Percentiles rank a stretch among this genome's conserved stretches.
Conservation (phyloP, 306 rosid genomes). For the Abrus pulchellus region DNA sequence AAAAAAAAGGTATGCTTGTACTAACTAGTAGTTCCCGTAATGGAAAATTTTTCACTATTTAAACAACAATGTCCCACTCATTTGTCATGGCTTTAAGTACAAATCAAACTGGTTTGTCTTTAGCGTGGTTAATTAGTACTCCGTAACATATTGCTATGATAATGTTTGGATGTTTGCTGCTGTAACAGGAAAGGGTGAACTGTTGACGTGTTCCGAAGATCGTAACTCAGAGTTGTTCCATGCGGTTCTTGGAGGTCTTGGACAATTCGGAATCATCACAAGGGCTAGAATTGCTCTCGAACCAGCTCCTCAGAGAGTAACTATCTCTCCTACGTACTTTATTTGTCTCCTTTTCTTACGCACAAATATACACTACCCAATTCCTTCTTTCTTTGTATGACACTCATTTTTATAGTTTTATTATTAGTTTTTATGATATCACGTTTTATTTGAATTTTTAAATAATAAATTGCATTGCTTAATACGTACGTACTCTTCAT, state of each 20-base stretch:
- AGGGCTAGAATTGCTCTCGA: conserved; percentile 93
- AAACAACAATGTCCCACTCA: conserved; percentile 6
- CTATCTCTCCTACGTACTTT: conserved; percentile 15
- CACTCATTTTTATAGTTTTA: too few relatives aligned
- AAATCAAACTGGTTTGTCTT: neutral
- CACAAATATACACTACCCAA: neutral
- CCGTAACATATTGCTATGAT: neutral
- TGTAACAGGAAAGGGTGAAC: conserved; percentile 84
- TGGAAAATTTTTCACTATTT: neutral
- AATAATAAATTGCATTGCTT: too few relatives aligned
- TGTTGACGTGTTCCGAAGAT: conserved; percentile 82
- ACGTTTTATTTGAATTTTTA: too few relatives aligned
- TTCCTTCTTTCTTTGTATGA: neutral
- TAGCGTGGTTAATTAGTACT: neutral
- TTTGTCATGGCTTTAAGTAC: conserved; percentile 34
- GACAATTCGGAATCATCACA: conserved; percentile 95
- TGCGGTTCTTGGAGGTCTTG: conserved; percentile 97
- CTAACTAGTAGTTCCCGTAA: neutral
- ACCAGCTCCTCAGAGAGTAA: conserved; percentile 87
- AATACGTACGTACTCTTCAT: neutral
- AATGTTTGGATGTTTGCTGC: neutral
- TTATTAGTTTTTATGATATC: too few relatives aligned
- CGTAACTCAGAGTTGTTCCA: conserved; percentile 83
- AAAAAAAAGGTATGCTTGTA: neutral
- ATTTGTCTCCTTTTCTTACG: neutral